Evolutionary conservation across 2,329 filamentous ascomycete species (phyloP).

Genomic region (Aspergillus pseudoviridinutans): DNA sequence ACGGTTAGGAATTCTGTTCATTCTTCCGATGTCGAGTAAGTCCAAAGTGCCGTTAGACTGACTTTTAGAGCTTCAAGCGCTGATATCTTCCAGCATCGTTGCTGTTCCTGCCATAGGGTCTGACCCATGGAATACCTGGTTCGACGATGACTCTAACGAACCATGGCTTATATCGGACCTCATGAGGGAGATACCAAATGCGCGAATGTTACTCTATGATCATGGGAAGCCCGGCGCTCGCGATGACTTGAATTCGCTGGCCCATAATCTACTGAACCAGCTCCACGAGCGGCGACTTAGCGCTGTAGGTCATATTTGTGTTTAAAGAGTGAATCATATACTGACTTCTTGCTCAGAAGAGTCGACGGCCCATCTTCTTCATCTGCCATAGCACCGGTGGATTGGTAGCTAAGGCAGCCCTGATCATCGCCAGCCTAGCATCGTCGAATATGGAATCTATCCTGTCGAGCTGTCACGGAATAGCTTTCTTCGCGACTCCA

Average conservation of each 20-base stretch:
- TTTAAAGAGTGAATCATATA: background rate
- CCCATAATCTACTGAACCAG: slow-evolving; percentile 20
- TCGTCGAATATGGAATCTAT: slow-evolving; percentile 34
- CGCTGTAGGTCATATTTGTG: slow-evolving; percentile 13
- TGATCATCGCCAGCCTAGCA: slow-evolving; percentile 38
- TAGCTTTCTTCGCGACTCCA: slow-evolving; percentile 60
- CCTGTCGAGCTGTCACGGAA: slow-evolving; percentile 56
- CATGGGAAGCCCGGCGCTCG: slow-evolving; percentile 23
- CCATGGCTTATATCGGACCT: slow-evolving; percentile 26
- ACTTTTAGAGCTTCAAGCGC: background rate
- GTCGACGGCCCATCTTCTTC: slow-evolving; percentile 53
- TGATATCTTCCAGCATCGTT: slow-evolving; percentile 24
- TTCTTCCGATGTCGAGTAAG: slow-evolving; percentile 26
- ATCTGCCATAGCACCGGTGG: slow-evolving; percentile 61
- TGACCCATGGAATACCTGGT: slow-evolving; percentile 28
- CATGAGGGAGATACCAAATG: slow-evolving; percentile 18
- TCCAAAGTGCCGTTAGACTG: background rate
- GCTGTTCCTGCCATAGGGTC: slow-evolving; percentile 35
- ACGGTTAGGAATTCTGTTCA: slow-evolving; percentile 9
- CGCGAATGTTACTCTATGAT: slow-evolving; percentile 26
- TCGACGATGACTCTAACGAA: slow-evolving; percentile 10
- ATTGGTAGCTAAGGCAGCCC: slow-evolving; percentile 55
- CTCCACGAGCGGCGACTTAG: slow-evolving; percentile 19
- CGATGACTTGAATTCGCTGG: slow-evolving; percentile 25
- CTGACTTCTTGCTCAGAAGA: slow-evolving; percentile 8